Conservation (phyloP, 2,329 filamentous ascomycete species). For the Penicillium sumatraense region DNA sequence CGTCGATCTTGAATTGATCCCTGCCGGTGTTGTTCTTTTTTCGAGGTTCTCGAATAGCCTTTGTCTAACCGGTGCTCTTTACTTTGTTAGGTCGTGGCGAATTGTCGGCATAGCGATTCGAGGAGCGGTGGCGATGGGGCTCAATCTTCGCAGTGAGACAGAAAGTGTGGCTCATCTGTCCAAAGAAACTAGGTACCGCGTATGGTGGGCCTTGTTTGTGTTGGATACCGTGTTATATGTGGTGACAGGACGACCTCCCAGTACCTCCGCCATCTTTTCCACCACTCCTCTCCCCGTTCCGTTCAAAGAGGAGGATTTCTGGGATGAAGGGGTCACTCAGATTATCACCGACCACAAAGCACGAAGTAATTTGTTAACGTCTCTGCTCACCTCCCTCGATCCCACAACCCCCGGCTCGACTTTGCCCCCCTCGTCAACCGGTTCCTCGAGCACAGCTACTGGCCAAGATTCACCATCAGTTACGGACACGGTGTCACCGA, state of each 20-base stretch:
- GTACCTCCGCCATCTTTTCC: slow-evolving; percentile 43
- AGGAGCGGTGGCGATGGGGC: slow-evolving; percentile 46
- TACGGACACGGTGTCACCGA: slow-evolving; percentile 38
- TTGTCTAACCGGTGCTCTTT: not conserved
- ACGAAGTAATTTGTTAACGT: slow-evolving; percentile 34
- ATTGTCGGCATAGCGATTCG: slow-evolving; percentile 47
- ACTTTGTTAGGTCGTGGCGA: slow-evolving; percentile 45
- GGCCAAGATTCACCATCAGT: slow-evolving; percentile 29
- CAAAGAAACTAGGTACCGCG: slow-evolving; percentile 48
- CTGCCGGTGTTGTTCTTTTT: not conserved
- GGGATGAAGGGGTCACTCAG: slow-evolving; percentile 34
- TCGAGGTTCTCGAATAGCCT: not conserved
- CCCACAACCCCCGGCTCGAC: slow-evolving; percentile 7
- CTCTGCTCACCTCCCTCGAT: slow-evolving; percentile 22
- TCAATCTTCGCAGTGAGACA: slow-evolving; percentile 49
- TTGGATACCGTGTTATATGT: slow-evolving; percentile 47
- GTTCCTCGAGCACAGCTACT: slow-evolving; percentile 12
- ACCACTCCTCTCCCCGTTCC: slow-evolving; percentile 48
- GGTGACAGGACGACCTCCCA: slow-evolving; percentile 50
- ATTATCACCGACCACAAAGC: slow-evolving; percentile 40
- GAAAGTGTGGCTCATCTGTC: slow-evolving; percentile 38
- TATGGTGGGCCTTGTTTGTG: slow-evolving; percentile 51
- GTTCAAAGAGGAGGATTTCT: slow-evolving; percentile 44
- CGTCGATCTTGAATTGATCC: not conserved
- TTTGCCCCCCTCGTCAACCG: not conserved